Base-by-base conservation (phyloP, 305 asterid genomes). In the Rubia peregrina region DNA sequence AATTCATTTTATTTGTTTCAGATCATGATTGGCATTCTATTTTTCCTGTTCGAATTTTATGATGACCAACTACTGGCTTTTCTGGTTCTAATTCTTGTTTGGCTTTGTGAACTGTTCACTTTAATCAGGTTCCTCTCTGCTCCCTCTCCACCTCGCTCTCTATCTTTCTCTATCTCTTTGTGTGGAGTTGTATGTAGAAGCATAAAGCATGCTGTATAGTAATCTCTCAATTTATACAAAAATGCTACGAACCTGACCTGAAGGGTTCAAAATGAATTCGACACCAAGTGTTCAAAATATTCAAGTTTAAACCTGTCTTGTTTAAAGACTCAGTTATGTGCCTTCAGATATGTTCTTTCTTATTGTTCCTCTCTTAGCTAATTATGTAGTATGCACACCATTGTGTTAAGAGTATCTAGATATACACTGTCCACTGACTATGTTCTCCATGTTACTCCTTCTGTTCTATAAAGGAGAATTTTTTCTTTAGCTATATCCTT, bases 11-110 rank as follows among this genome's bases (percentile, higher is more conserved):
- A 63, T 72, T 71, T 43, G 66, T 46, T 82, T 83, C 95, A 94
- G 99, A 94, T 94, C 72, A 94, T 94, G 99, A 94, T 94, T 66
- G 99, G 99, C 68, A 91, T 91, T 85, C 88, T 91, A 48, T 94
- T 94, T 82, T 94, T 94, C 83, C 88, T 94, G 82, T 94, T 94
- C 66, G 98, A 94, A 88, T 94, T 94, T 82, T 94, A 94, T 69
- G 99, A 94, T 79, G 99, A 94, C 73, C 99, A 94, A 86, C 84
- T 94, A 63, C 76, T 94, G 85, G 99, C 99, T 73, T 94, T 94
- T 83, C 89, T 94, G 99, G 99, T 94, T 74, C 82, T 91, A 72
- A 90, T 91, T 74, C 96, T 94, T 76, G 99, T 94, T 83, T 94
- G 99, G 99, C 89, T 94, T 73, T 94, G 97, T 72, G 99, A 94